These are phyloP conservation scores for Geranium incanum DNA, from an alignment of 441 rosid genomes.

Conservation along the genomic window DNA sequence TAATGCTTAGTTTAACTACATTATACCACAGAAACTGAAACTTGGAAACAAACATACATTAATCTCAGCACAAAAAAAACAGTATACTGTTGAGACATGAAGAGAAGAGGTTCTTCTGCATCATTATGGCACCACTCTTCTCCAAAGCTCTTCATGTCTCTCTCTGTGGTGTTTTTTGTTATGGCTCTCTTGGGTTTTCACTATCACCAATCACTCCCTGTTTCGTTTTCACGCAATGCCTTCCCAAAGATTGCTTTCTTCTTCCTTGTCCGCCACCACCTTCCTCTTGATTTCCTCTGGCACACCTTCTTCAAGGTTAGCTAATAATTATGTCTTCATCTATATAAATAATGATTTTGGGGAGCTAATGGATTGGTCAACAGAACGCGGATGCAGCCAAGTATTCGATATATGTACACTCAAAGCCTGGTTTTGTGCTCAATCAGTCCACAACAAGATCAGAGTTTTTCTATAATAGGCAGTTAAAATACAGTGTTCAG, in stretches of 20 bases:
- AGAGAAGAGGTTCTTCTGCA: neutral
- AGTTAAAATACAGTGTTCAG: constrained; percentile 85
- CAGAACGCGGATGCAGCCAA: constrained; percentile 59
- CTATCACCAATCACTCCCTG: constrained; percentile 31
- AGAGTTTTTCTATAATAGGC: constrained; percentile 52
- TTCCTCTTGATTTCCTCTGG: constrained; percentile 84
- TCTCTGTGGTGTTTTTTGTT: neutral
- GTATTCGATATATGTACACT: constrained; percentile 78
- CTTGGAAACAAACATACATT: neutral
- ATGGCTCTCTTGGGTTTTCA: neutral
- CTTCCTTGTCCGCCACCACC: constrained; percentile 74
- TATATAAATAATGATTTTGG: neutral
- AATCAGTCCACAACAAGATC: constrained; percentile 79
- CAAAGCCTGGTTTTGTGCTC: constrained; percentile 84
- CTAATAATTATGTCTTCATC: neutral
- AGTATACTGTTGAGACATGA: neutral
- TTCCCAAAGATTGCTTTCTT: constrained; percentile 63
- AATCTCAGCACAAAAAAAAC: neutral
- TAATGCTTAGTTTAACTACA: neutral
- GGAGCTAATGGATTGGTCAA: neutral
- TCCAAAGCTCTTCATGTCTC: neutral
- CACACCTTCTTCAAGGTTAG: constrained; percentile 64
- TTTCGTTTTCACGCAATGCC: constrained; percentile 9
- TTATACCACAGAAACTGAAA: neutral
- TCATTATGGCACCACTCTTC: neutral